Evolutionary conservation across 371 early-diverging fungal species (phyloP).

Genomic region (Phascolomyces articulosus): DNA sequence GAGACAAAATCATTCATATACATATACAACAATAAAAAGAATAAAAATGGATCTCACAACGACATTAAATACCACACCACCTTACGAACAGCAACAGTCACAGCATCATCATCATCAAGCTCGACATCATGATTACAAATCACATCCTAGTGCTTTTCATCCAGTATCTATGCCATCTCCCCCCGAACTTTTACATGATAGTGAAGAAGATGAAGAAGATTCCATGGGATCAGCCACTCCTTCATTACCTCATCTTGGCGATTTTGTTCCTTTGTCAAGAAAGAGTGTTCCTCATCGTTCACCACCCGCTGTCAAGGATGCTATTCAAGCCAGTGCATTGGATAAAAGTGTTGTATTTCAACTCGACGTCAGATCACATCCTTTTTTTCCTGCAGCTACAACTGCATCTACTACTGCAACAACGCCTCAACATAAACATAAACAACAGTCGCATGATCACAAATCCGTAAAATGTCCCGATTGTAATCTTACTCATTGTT

Average conservation of each 20-base stretch:
- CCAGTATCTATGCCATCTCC: constrained; percentile 25
- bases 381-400: constrained; percentile 14
- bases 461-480: constrained; percentile 1
- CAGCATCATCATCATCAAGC: constrained; percentile 7
- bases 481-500: constrained; percentile 11
- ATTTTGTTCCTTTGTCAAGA: constrained; percentile 8
- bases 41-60: constrained; percentile 19
- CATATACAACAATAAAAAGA: not conserved
- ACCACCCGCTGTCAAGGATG: constrained; percentile 36
- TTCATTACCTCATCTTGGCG: constrained; percentile 1
- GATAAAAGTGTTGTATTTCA: constrained; percentile 49
- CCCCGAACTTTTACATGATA: constrained; percentile 41
- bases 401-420: too few relatives aligned
- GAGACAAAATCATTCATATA: not conserved
- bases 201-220: constrained; percentile 41
- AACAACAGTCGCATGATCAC: constrained; percentile 11
- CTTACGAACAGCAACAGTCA: constrained; percentile 16
- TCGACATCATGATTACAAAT: not conserved
- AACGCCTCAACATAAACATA: constrained; percentile 10
- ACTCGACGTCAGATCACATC: constrained; percentile 25
- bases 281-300: constrained; percentile 44
- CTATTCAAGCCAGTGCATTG: constrained; percentile 27
- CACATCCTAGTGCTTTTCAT: constrained; percentile 14
- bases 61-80: constrained; percentile 5
- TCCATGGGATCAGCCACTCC: constrained; percentile 17